Evolutionary conservation across 2,329 filamentous ascomycete genomes (phyloP).

Genomic region (Monilinia vaccinii-corymbosi): DNA sequence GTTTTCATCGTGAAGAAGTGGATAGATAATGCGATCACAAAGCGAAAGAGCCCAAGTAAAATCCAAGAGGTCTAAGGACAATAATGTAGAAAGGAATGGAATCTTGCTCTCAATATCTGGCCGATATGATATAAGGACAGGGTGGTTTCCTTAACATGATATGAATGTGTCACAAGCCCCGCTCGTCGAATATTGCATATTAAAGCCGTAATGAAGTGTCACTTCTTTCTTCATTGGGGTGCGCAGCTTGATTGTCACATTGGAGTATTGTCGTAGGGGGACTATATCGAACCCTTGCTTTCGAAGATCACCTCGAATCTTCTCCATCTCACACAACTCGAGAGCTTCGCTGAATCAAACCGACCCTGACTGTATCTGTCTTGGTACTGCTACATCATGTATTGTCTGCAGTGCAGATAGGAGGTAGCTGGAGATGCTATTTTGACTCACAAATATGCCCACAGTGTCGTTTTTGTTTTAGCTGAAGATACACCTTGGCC

Average conservation of each 20-base stretch:
- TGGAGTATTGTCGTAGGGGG: neutral
- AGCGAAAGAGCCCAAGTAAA: neutral
- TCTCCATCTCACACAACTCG: neutral
- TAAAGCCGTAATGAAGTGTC: neutral
- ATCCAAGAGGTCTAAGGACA: neutral
- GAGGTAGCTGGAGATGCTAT: neutral
- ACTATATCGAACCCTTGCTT: neutral
- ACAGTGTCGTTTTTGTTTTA: neutral
- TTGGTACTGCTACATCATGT: neutral
- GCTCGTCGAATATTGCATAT: neutral
- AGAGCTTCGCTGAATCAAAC: neutral
- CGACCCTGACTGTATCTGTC: too few species aligned
- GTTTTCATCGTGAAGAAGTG: neutral
- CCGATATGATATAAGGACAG: neutral
- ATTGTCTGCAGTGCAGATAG: neutral
- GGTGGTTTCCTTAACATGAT: neutral
- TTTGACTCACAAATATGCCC: too few species aligned
- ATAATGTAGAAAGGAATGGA: neutral
- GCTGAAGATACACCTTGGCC: neutral
- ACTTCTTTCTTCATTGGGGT: neutral
- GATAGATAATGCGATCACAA: neutral
- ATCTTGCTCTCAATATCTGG: neutral
- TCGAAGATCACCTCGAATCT: neutral
- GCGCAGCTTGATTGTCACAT: too few species aligned
- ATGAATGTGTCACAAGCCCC: neutral